These are phyloP conservation scores for Isatis tinctoria DNA, from an alignment of 345 rosid species.

Conservation along the genomic window DNA sequence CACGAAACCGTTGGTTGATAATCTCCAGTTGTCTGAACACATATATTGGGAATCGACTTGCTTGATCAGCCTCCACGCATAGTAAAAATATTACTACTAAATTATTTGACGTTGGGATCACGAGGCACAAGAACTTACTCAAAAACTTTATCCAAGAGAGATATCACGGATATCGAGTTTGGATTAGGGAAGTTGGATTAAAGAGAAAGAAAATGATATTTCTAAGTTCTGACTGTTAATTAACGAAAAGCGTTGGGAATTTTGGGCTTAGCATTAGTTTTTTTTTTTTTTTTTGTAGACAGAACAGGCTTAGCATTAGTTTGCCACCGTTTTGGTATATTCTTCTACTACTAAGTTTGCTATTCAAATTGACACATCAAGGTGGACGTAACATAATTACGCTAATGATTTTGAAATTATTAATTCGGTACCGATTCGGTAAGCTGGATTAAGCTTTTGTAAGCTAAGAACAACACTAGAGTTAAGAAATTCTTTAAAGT, in stretches of 20 bases:
- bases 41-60: conserved; percentile 41
- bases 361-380: too few species aligned
- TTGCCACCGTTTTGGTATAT: too few species aligned
- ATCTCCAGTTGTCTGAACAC: conserved; percentile 24
- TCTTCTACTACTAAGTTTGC: too few species aligned
- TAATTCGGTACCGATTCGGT: too few species aligned
- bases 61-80: conserved; percentile 37
- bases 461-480: too few species aligned
- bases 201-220: not conserved
- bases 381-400: too few species aligned
- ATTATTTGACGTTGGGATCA: conserved; percentile 1
- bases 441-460: too few species aligned
- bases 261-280: too few species aligned
- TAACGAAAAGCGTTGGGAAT: not conserved
- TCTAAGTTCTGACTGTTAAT: not conserved
- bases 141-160: conserved; percentile 17
- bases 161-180: conserved; percentile 9
- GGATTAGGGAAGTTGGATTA: not conserved
- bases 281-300: too few species aligned
- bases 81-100: conserved; percentile 7
- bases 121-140: conserved; percentile 5
- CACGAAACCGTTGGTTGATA: conserved; percentile 34
- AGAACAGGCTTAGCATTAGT: too few species aligned
- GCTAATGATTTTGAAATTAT: too few species aligned
- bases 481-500: too few species aligned